A percentile compares a stretch with the other conserved stretches of the same genome.
phyloP scores from a whole-genome alignment of 352 stramenopile genomes.

The Phytophthora fragariaefolia region DNA sequence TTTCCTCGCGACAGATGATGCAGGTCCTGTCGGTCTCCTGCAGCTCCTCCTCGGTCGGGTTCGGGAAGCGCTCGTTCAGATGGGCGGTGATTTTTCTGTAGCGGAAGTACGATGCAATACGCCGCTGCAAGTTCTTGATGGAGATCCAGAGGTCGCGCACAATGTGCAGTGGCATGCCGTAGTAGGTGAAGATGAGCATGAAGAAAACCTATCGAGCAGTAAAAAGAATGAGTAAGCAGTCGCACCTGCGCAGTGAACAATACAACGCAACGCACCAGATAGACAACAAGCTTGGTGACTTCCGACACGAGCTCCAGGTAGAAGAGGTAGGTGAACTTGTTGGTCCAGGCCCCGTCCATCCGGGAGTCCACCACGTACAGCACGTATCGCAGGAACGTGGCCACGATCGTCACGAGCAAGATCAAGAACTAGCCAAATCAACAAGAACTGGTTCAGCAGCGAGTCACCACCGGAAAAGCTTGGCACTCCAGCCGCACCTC shows the following conservation, averaged over 20 bases:
- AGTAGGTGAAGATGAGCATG: slow-evolving; percentile 97
- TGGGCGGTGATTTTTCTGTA: slow-evolving; percentile 96
- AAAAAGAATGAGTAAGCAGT: too few relatives aligned
- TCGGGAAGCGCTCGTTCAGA: slow-evolving; percentile 96
- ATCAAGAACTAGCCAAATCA: slow-evolving; percentile 92
- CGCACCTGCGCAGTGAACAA: too few relatives aligned
- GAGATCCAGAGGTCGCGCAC: slow-evolving; percentile 97
- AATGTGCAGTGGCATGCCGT: slow-evolving; percentile 98
- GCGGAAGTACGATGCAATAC: slow-evolving; percentile 87
- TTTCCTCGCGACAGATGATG: slow-evolving; percentile 97
- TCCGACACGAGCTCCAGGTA: slow-evolving; percentile 96
- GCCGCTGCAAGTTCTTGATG: slow-evolving; percentile 85
- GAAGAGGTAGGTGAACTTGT: slow-evolving; percentile 94
- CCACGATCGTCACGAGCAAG: slow-evolving; percentile 92
- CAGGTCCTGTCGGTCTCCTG: slow-evolving; percentile 93
- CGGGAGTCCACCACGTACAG: slow-evolving; percentile 95
- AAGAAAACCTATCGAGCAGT: slow-evolving; percentile 98
- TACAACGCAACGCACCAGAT: slow-evolving; percentile 74
- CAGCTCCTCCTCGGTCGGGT: slow-evolving; percentile 94
- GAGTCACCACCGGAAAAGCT: not conserved
- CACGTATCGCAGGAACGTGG: slow-evolving; percentile 89
- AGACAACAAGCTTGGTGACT: slow-evolving; percentile 96
- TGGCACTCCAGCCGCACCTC: slow-evolving; percentile 81
- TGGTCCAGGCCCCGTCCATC: slow-evolving; percentile 89
- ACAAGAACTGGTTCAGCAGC: slow-evolving; percentile 14